Evolutionary conservation across 306 rosid species (phyloP).

Genomic region (Casuarina cunninghamiana): DNA sequence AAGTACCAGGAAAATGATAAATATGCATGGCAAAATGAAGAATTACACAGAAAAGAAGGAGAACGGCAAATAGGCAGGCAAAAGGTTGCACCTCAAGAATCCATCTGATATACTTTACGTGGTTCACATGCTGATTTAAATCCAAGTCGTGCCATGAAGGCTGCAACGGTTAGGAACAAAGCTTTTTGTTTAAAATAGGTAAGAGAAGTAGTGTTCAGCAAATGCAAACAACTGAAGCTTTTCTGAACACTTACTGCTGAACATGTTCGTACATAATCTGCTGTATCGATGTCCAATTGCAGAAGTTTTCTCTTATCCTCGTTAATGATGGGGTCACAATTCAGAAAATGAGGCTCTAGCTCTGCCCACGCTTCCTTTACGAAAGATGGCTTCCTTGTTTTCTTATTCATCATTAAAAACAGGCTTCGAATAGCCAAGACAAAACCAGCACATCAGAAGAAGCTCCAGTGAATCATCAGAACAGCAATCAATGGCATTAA

Average conservation of each 20-base stretch:
- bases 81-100: slow-evolving; percentile 73
- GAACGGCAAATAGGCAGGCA: too few species aligned
- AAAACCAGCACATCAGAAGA: neutral
- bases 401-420: slow-evolving; percentile 96
- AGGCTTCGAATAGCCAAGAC: slow-evolving; percentile 56
- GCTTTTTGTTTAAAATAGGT: slow-evolving; percentile 2
- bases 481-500: too few species aligned
- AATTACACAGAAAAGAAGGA: too few species aligned
- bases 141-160: slow-evolving; percentile 94
- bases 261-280: slow-evolving; percentile 64
- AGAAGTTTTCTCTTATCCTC: slow-evolving; percentile 80
- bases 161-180: slow-evolving; percentile 40
- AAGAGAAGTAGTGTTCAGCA: neutral
- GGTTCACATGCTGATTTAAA: slow-evolving; percentile 92
- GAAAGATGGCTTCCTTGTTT: slow-evolving; percentile 80
- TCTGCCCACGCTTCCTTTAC: slow-evolving; percentile 87
- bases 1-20: too few species aligned
- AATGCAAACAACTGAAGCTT: neutral
- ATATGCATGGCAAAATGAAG: too few species aligned
- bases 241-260: slow-evolving; percentile 58
- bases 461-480: too few species aligned
- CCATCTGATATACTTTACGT: slow-evolving; percentile 99
- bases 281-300: slow-evolving; percentile 67
- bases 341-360: slow-evolving; percentile 71
- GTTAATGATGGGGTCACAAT: slow-evolving; percentile 70